Evolutionary conservation across 306 rosid genomes (phyloP).

Genomic region (Phaseolus lunatus): DNA sequence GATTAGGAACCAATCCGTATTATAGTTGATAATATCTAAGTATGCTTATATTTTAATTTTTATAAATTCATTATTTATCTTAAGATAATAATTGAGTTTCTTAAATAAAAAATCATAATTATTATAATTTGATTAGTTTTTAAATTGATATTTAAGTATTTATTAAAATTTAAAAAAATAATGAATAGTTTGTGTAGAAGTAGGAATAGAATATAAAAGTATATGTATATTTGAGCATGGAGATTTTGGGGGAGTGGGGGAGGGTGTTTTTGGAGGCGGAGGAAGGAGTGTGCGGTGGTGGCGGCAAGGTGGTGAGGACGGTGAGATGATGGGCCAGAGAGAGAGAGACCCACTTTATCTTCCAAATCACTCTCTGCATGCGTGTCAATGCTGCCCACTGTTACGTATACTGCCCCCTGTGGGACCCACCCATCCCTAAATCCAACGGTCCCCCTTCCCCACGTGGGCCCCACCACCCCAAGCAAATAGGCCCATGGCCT

Average conservation of each 20-base stretch:
- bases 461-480: slow-evolving; percentile 20
- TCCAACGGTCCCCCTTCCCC: slow-evolving; percentile 8
- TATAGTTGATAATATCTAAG: too few species aligned
- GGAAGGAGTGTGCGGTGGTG: slow-evolving; percentile 36
- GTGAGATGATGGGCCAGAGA: slow-evolving; percentile 38
- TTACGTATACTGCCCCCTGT: slow-evolving; percentile 13
- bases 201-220: too few species aligned
- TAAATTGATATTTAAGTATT: too few species aligned
- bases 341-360: slow-evolving; percentile 52
- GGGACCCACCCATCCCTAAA: slow-evolving; percentile 38
- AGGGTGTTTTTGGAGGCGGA: background rate
- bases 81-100: too few species aligned
- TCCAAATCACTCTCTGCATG: background rate
- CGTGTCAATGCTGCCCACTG: slow-evolving; percentile 1
- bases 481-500: slow-evolving; percentile 1
- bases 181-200: too few species aligned
- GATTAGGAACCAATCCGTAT: too few species aligned
- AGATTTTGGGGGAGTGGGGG: background rate
- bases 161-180: too few species aligned
- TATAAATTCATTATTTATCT: too few species aligned
- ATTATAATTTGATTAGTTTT: too few species aligned
- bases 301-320: slow-evolving; percentile 46
- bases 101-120: too few species aligned
- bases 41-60: too few species aligned
- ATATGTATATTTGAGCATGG: background rate